Conservation (phyloP, 169 alveolate genomes). For the Toxoplasma gondii region DNA sequence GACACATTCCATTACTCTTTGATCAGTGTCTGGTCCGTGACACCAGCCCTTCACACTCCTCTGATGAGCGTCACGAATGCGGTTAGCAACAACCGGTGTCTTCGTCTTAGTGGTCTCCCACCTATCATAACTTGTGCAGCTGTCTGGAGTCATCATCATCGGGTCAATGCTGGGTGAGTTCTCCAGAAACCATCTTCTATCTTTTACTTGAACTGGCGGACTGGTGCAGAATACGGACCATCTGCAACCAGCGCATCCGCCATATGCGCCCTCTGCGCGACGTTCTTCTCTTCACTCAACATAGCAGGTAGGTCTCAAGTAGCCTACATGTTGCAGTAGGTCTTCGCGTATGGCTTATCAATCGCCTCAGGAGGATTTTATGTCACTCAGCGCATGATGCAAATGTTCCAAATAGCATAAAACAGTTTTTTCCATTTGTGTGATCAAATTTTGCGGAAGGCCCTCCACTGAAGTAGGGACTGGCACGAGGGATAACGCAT, state of each 20-base stretch:
- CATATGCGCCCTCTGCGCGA: slow-evolving; percentile 57
- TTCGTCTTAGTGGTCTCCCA: neutral
- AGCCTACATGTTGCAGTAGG: neutral
- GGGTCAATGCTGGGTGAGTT: slow-evolving; percentile 83
- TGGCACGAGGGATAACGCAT: too few relatives aligned
- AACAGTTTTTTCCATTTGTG: neutral
- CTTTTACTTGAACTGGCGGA: neutral
- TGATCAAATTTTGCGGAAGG: neutral
- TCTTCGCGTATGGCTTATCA: neutral
- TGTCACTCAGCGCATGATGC: slow-evolving; percentile 93
- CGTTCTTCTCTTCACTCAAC: slow-evolving; percentile 68
- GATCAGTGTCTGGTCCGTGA: slow-evolving; percentile 76
- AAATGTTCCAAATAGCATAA: slow-evolving; percentile 83
- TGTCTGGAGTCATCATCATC: slow-evolving; percentile 86
- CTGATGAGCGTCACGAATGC: slow-evolving; percentile 92
- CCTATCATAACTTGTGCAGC: neutral
- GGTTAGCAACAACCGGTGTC: slow-evolving; percentile 13
- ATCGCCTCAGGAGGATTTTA: slow-evolving; percentile 87
- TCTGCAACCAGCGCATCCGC: slow-evolving; percentile 52
- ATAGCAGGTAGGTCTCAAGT: slow-evolving; percentile 63
- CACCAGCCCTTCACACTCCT: slow-evolving; percentile 92
- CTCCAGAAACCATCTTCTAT: neutral
- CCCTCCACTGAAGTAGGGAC: too few relatives aligned
- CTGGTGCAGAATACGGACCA: slow-evolving; percentile 64
- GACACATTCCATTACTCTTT: too few relatives aligned